phyloP scores from a whole-genome alignment of 805 yeast genomes.

The Candida piceae region DNA sequence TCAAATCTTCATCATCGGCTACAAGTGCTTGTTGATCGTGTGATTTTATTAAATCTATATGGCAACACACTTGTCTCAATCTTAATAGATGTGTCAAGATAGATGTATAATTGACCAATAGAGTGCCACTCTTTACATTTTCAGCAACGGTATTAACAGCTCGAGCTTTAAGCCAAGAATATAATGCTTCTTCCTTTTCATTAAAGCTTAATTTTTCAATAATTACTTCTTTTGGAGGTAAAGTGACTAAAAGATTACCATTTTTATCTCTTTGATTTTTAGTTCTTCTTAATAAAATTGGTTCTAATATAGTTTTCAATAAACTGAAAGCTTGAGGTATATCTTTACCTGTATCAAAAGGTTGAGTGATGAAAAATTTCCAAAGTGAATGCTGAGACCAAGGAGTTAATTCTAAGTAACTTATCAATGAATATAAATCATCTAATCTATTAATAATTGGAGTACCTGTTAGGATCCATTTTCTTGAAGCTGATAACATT shows the following conservation, averaged over 20 bases:
- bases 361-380: constrained; percentile 79
- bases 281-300: constrained; percentile 77
- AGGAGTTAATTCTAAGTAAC: constrained; percentile 76
- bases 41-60: constrained; percentile 54
- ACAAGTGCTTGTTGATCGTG: constrained; percentile 26
- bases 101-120: constrained; percentile 68
- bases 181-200: constrained; percentile 59
- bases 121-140: constrained; percentile 58
- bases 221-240: constrained; percentile 71
- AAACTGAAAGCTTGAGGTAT: constrained; percentile 71
- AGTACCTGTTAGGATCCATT: constrained; percentile 90
- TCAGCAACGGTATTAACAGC: constrained; percentile 61
- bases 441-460: constrained; percentile 87
- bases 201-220: constrained; percentile 66
- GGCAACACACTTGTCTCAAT: constrained; percentile 85
- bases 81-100: constrained; percentile 80
- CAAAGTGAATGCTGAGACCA: constrained; percentile 84
- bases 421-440: constrained; percentile 74
- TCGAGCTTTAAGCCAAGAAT: constrained; percentile 59
- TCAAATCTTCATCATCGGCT: constrained; percentile 32
- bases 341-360: constrained; percentile 66
- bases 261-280: constrained; percentile 72
- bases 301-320: constrained; percentile 81
- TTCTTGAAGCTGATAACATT: constrained; percentile 56
- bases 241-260: constrained; percentile 67